These are phyloP conservation scores for Candida pseudoviswanathii DNA, from an alignment of 1,139 yeast species.

Conservation along the genomic window DNA sequence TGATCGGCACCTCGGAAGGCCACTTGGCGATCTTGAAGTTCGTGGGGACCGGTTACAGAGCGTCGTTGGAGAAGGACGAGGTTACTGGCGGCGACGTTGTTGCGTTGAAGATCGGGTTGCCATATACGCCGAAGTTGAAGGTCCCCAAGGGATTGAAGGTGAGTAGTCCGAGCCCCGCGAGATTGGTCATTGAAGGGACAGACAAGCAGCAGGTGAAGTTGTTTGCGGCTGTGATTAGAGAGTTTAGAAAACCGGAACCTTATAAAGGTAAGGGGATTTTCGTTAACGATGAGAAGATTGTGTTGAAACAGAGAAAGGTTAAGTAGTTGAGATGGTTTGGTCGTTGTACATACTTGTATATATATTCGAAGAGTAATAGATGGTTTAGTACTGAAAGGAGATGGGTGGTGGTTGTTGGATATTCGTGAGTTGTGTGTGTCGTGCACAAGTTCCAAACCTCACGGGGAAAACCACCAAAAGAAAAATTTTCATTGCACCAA, in stretches of 20 bases:
- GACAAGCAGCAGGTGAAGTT: constrained; percentile 86
- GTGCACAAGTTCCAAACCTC: too few relatives aligned
- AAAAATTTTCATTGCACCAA: neutral
- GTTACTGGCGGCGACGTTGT: constrained; percentile 62
- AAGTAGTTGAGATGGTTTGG: constrained; percentile 60
- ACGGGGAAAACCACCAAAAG: neutral
- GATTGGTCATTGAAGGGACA: constrained; percentile 81
- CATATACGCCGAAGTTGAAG: constrained; percentile 68
- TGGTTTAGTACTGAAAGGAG: neutral
- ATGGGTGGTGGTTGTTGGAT: neutral
- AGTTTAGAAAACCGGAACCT: constrained; percentile 94
- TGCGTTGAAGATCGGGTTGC: constrained; percentile 74
- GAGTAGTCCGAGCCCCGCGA: constrained; percentile 82
- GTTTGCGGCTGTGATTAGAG: constrained; percentile 87
- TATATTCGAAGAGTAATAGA: neutral
- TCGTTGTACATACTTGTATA: neutral
- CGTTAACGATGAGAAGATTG: constrained; percentile 87
- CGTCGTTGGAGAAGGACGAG: constrained; percentile 58
- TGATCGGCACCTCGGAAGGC: constrained; percentile 90
- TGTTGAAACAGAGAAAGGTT: constrained; percentile 87
- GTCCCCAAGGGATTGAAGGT: constrained; percentile 81
- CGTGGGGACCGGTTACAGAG: constrained; percentile 98
- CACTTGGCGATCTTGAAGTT: constrained; percentile 85
- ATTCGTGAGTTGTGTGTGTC: too few relatives aligned
- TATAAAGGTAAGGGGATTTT: constrained; percentile 98